These are phyloP conservation scores for Cotoneaster glaucophyllus DNA, from an alignment of 306 rosid species.

Conservation along the genomic window DNA sequence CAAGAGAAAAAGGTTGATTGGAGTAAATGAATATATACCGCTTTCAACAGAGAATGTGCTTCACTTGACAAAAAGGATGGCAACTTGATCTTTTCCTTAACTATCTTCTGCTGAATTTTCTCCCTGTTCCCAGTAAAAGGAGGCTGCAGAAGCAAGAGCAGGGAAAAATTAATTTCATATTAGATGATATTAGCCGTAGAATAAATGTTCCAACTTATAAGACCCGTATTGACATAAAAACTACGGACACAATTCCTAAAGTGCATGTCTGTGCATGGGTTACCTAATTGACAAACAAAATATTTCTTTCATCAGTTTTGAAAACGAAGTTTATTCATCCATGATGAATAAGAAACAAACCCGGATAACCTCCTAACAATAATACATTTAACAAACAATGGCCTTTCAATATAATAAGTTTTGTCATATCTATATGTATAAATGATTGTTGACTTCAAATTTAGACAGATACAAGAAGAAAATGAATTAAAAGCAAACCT, in stretches of 20 bases:
- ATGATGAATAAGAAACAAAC: background rate
- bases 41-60: constrained; percentile 87
- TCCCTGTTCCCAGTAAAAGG: constrained; percentile 82
- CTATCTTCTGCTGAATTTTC: constrained; percentile 81
- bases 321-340: background rate
- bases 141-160: constrained; percentile 54
- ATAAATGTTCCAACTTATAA: background rate
- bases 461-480: background rate
- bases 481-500: constrained; percentile 40
- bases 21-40: constrained; percentile 33
- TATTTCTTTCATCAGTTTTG: background rate
- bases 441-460: background rate
- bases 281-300: background rate
- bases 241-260: background rate
- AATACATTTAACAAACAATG: background rate
- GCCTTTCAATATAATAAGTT: background rate
- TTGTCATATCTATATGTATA: background rate
- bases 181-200: background rate
- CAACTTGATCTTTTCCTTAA: constrained; percentile 85
- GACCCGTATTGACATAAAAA: background rate
- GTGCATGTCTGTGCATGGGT: background rate
- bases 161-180: constrained; percentile 2
- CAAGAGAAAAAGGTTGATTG: background rate
- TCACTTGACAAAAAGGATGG: constrained; percentile 85
- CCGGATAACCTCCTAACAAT: background rate